Conservation (phyloP, 2,329 filamentous ascomycete genomes). For the Stachybotrys echinatus region DNA sequence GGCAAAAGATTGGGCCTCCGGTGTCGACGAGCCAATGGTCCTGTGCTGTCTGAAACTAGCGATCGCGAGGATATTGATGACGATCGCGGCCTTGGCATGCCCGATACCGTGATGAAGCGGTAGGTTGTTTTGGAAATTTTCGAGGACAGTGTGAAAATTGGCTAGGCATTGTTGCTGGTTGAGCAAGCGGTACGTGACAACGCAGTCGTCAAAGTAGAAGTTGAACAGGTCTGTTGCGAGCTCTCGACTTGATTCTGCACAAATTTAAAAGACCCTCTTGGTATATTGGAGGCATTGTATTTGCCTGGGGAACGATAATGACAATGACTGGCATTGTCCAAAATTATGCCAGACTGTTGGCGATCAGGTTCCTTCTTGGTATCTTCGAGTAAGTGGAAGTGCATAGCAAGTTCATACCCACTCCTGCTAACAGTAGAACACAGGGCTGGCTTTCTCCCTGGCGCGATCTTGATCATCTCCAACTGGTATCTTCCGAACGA, state of each 20-base stretch:
- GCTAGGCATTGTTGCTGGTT: constrained; percentile 43
- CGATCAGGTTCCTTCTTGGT: constrained; percentile 33
- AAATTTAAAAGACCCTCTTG: constrained; percentile 31
- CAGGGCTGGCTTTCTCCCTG: constrained; percentile 25
- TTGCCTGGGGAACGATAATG: constrained; percentile 31
- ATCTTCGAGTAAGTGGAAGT: constrained; percentile 25
- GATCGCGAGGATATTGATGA: constrained; percentile 43
- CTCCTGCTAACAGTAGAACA: not conserved
- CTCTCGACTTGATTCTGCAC: constrained; percentile 21
- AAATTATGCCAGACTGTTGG: constrained; percentile 32
- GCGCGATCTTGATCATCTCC: constrained; percentile 23
- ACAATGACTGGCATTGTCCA: constrained; percentile 28
- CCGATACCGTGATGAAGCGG: constrained; percentile 33
- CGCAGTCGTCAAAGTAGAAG: constrained; percentile 54
- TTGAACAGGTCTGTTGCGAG: constrained; percentile 14
- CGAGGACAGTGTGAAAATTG: constrained; percentile 37
- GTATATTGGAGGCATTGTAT: constrained; percentile 31
- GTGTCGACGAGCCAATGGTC: constrained; percentile 9
- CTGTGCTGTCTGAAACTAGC: constrained; percentile 39
- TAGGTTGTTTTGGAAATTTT: constrained; percentile 27
- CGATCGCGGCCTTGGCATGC: constrained; percentile 38
- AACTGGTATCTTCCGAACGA: constrained; percentile 27
- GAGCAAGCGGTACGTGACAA: constrained; percentile 53
- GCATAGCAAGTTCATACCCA: too few species aligned
- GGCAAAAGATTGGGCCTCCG: constrained; percentile 1